Evolutionary conservation across 1,139 yeast species (phyloP).

Genomic region (Geotrichum europaeum): DNA sequence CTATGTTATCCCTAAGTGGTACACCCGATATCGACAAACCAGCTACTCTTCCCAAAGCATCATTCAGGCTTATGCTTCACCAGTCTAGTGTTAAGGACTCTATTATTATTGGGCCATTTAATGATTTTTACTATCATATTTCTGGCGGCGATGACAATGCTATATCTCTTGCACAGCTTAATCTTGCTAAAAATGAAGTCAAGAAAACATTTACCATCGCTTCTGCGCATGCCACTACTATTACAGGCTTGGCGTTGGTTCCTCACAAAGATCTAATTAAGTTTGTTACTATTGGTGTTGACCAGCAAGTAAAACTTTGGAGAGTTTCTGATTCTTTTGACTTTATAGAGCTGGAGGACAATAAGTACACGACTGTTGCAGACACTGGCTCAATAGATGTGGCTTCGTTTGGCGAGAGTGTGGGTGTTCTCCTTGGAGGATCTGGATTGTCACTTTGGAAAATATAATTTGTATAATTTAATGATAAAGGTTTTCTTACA

Average conservation of each 20-base stretch:
- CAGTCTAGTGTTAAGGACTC: conserved; percentile 77
- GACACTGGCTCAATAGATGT: conserved; percentile 68
- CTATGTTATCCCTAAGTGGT: not conserved
- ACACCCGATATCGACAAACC: not conserved
- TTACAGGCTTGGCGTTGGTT: conserved; percentile 53
- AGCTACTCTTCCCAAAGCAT: not conserved
- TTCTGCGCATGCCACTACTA: conserved; percentile 79
- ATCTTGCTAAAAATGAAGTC: conserved; percentile 24
- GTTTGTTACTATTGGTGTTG: conserved; percentile 58
- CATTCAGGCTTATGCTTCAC: conserved; percentile 52
- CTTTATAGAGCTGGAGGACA: conserved; percentile 38
- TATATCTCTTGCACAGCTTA: conserved; percentile 44
- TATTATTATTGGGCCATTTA: conserved; percentile 12
- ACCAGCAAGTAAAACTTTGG: conserved; percentile 74
- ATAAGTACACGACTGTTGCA: conserved; percentile 71
- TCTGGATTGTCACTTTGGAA: conserved; percentile 30
- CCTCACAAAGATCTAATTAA: conserved; percentile 21
- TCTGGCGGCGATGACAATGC: conserved; percentile 96
- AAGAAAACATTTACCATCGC: conserved; percentile 36
- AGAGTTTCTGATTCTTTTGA: conserved; percentile 29
- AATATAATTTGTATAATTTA: not conserved
- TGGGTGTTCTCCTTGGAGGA: conserved; percentile 27
- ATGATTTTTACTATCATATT: conserved; percentile 35
- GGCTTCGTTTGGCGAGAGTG: conserved; percentile 5
- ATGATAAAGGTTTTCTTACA: not conserved